These are phyloP conservation scores for Magnolia kwangsiensis DNA, from an alignment of 164 flowering plant species.

Conservation along the genomic window DNA sequence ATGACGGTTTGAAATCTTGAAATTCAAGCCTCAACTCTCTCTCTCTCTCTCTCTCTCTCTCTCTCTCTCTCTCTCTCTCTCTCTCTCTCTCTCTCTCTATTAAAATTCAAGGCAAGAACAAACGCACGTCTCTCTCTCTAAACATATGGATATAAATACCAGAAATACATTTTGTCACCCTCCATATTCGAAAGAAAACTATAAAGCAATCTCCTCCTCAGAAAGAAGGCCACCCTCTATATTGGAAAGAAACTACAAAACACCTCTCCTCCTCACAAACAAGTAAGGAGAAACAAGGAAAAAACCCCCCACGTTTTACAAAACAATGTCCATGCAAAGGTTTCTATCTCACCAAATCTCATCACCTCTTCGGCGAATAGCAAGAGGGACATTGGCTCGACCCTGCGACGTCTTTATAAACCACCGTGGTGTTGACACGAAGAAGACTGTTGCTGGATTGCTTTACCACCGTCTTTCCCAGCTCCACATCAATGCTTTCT, in stretches of 20 bases:
- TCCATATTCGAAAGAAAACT: neutral
- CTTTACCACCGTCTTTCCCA: slow-evolving; percentile 32
- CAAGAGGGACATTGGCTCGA: neutral
- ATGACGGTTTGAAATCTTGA: neutral
- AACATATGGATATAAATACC: too few relatives aligned
- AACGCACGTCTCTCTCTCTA: neutral
- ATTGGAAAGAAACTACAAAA: neutral
- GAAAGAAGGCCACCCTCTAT: too few relatives aligned
- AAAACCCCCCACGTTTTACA: neutral
- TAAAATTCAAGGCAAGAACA: neutral
- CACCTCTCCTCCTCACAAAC: neutral
- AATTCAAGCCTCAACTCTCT: too few relatives aligned
- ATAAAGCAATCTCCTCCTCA: neutral
- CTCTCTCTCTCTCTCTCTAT: too few relatives aligned
- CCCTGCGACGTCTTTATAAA: slow-evolving; percentile 60
- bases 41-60: too few relatives aligned
- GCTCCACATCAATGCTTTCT: slow-evolving; percentile 34
- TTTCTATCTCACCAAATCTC: neutral
- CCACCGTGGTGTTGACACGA: slow-evolving; percentile 63
- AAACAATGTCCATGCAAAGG: neutral
- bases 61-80: too few relatives aligned
- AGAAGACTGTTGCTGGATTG: slow-evolving; percentile 47
- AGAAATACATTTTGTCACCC: too few relatives aligned
- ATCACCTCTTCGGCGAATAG: neutral
- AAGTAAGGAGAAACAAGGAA: neutral